These are phyloP conservation scores for Ogataea nakhonphanomensis DNA, from an alignment of 805 yeast genomes.

Conservation along the genomic window DNA sequence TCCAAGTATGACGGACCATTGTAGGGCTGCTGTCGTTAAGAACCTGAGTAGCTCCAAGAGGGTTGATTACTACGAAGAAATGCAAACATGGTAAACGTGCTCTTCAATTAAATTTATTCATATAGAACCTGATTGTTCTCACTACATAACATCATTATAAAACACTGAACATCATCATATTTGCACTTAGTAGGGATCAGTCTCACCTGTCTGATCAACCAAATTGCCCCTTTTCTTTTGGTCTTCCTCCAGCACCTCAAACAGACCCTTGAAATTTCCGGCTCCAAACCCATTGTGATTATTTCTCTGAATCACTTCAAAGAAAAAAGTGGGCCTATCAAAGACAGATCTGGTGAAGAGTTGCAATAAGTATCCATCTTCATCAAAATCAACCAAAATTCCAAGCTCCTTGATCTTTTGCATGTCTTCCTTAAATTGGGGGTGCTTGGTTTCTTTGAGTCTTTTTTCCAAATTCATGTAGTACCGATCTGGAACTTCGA, in stretches of 20 bases:
- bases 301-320: constrained; percentile 76
- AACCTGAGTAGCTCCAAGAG: constrained; percentile 12
- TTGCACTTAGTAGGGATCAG: constrained; percentile 9
- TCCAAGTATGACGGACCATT: constrained; percentile 37
- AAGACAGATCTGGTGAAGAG: constrained; percentile 73
- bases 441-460: constrained; percentile 38
- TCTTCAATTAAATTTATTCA: background rate
- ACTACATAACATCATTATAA: too few species aligned
- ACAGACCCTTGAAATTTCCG: constrained; percentile 80
- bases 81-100: constrained; percentile 34
- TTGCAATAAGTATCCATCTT: constrained; percentile 72
- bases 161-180: background rate
- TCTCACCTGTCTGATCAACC: constrained; percentile 19
- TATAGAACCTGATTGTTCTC: background rate
- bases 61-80: constrained; percentile 34
- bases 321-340: constrained; percentile 77
- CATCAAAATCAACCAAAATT: constrained; percentile 75
- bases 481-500: constrained; percentile 54
- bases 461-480: constrained; percentile 49
- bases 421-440: constrained; percentile 49
- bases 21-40: constrained; percentile 25
- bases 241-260: constrained; percentile 77
- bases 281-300: constrained; percentile 87
- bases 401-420: constrained; percentile 46
- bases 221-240: constrained; percentile 69